Evolutionary conservation across 768 basidiomycete species (phyloP).

Genomic region (Rhizopogon vulgaris): DNA sequence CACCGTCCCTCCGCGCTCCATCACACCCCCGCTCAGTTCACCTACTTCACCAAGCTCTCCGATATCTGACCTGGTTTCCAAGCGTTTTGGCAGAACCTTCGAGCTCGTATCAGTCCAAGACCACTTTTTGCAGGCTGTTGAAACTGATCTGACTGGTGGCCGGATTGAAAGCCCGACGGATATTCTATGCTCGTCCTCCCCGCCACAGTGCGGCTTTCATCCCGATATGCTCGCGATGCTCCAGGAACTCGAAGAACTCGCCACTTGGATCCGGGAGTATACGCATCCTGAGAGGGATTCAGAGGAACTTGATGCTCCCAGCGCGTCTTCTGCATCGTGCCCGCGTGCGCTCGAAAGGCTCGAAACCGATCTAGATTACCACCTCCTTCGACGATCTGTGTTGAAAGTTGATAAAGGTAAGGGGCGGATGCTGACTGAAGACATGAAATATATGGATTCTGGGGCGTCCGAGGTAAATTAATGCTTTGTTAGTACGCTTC

Average conservation of each 20-base stretch:
- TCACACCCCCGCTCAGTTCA: conserved; percentile 11
- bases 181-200: not conserved
- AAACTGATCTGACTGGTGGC: not conserved
- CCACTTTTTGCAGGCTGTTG: conserved; percentile 12
- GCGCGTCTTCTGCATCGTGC: not conserved
- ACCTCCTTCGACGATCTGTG: not conserved
- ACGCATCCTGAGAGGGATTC: conserved; percentile 9
- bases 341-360: not conserved
- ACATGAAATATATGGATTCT: not conserved
- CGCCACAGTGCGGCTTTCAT: conserved; percentile 13
- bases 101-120: conserved; percentile 11
- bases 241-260: conserved; percentile 21
- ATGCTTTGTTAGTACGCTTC: not conserved
- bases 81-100: conserved; percentile 14
- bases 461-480: not conserved
- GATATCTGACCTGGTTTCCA: conserved; percentile 5
- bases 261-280: conserved; percentile 18
- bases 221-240: conserved; percentile 22
- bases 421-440: conserved; percentile 9
- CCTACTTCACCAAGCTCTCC: conserved; percentile 6
- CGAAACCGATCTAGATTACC: not conserved
- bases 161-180: not conserved
- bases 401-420: conserved; percentile 15
- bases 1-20: conserved; percentile 4
- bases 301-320: not conserved